Conservation (phyloP, 2,329 filamentous ascomycete genomes). For the Hortaea werneckii region DNA sequence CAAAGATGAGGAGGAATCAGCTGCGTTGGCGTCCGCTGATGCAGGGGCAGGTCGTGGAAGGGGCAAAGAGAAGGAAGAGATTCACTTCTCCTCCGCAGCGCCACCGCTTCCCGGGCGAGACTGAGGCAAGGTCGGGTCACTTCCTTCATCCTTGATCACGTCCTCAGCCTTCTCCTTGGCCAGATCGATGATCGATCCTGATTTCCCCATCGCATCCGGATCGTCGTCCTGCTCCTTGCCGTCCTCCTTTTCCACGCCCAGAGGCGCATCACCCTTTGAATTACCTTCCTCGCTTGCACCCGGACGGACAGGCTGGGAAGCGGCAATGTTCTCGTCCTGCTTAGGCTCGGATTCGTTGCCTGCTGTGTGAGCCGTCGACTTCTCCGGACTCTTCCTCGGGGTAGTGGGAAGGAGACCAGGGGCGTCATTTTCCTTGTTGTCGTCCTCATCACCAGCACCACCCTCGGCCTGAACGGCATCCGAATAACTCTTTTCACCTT, state of each 20-base stretch:
- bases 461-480: too few species aligned
- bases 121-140: neutral
- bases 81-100: neutral
- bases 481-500: neutral
- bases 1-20: too few species aligned
- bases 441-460: neutral
- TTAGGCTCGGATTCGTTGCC: conserved; percentile 11
- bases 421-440: conserved; percentile 1
- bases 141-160: neutral
- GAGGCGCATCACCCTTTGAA: neutral
- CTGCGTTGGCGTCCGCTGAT: too few species aligned
- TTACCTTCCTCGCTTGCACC: conserved; percentile 5
- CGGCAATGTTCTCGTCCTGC: conserved; percentile 17
- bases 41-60: too few species aligned
- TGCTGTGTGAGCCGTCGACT: neutral
- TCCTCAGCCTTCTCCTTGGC: conserved; percentile 13
- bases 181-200: conserved; percentile 18
- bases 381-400: neutral
- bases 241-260: neutral
- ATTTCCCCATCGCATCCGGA: conserved; percentile 22
- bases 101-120: neutral
- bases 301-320: conserved; percentile 10
- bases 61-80: neutral
- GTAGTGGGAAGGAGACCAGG: neutral
- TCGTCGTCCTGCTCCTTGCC: conserved; percentile 9